Base-by-base conservation (phyloP, 2,329 filamentous ascomycete genomes). In the Scortechinia acanthostroma region DNA sequence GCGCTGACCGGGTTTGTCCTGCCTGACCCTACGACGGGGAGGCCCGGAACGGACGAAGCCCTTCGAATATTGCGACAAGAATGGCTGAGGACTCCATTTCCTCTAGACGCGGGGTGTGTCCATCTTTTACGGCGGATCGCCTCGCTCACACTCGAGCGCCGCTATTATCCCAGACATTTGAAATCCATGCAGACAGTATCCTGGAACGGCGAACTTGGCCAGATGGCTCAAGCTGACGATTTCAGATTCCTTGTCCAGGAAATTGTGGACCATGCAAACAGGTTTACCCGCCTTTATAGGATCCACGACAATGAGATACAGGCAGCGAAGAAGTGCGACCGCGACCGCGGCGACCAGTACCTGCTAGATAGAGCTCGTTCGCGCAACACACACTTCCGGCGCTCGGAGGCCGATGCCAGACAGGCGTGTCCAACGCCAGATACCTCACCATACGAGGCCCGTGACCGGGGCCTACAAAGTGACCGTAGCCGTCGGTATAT, bases 41-140 rank as follows among this genome's bases (percentile, higher is more conserved):
- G 62, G 2, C 76, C 70, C 4, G 75, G 75, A 0, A 66, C 62
- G 0, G 73, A 78, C 50, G 71, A 76, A 51, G 65, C 70, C 1
- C 46, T 75, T 0, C 51, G 25, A 10, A 10, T 10, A 10, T n/a
- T 30, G n/a, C 25, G n/a, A n/a, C n/a, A 10, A n/a, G 25, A n/a
- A n/a, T 30, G 10, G n/a, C n/a, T 10, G 10, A 10, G n/a, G 25
- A 10, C 25, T 10, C n/a, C 10, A n/a, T 10, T 10, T 30, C 25
- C n/a, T n/a, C 10, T 30, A 30, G n/a, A 30, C n/a, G n/a, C 25
- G 10, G 25, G 25, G 10, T 30, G 10, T 10, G n/a, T 30, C n/a
- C 25, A 10, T 30, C 10, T 30, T 30, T n/a, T 30, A 10, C 10
- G n/a, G 25, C 10, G 10, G n/a, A 30, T 30, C 10, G 33, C 20